Evolutionary conservation across 148 eudicot species (phyloP), one percentile per base, ranked within the genome.

Genomic region (Linanthus parryae): DNA sequence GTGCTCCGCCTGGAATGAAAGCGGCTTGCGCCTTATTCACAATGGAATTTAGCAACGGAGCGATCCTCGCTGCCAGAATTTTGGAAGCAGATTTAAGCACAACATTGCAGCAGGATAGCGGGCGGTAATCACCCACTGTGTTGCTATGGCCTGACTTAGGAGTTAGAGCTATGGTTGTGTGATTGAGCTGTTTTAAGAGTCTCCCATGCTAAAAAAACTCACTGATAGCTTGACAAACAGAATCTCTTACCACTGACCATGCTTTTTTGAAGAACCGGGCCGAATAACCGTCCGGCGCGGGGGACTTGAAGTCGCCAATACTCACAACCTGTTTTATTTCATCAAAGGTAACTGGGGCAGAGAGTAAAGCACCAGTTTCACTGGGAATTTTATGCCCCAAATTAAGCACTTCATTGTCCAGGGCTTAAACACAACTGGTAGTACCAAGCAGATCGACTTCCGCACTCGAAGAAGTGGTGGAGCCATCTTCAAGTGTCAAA

Each of bases 181-280:
- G 46, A 15, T 42, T 42, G 46, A 42, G 2, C 19, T 42, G 46
- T 42, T 42, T 42, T 3, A 42, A 9, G 4, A 42, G 18, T 3
- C 20, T 2, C 6, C 46, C 1, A 0, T 18, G 18, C n/a, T 3
- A 4, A 21, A 42, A 42, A 5, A 42, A 42, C 2, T 42, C 18
- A n/a, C 4, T 3, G 2, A 42, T 1, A 2, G 46, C 46, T 21
- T 7, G 8, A 17, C 2, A 1, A 42, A 42, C n/a, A n/a, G 2
- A 3, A 2, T 13, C 46, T 4, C 46, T 21, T 7, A 42, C 46
- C 3, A 2, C 14, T 7, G 16, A 5, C 46, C 46, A 42, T 2
- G 21, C 46, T 42, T 42, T 42, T 19, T 42, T 42, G 46, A 42
- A 42, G 8, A 42, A 42, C 8, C 21, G 7, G 18, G 46, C 18